Percentiles rank a stretch among this genome's conserved stretches.
These are phyloP conservation scores for Gynochthodes officinalis DNA, from an alignment of 257 asterid species.

Conservation along the genomic window DNA sequence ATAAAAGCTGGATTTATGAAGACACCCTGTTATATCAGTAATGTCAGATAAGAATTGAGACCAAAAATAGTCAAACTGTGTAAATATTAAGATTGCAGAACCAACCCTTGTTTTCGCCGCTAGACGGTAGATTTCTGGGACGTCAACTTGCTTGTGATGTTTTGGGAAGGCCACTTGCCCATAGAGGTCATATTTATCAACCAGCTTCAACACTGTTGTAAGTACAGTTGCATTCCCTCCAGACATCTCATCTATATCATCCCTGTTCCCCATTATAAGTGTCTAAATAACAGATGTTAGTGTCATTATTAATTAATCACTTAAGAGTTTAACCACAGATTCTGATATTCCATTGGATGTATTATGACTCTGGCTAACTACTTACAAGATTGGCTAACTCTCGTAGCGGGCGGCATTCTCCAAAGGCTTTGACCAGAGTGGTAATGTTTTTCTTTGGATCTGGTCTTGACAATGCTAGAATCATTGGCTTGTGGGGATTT, in stretches of 20 bases:
- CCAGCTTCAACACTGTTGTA: slow-evolving; percentile 60
- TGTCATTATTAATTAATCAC: neutral
- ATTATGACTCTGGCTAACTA: neutral
- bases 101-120: slow-evolving; percentile 78
- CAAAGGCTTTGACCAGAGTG: slow-evolving; percentile 75
- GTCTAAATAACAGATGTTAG: slow-evolving; percentile 38
- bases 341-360: neutral
- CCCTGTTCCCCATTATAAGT: slow-evolving; percentile 87
- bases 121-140: slow-evolving; percentile 75
- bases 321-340: neutral
- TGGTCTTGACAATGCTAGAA: slow-evolving; percentile 79
- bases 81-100: neutral
- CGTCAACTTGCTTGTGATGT: slow-evolving; percentile 77
- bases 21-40: slow-evolving; percentile 41
- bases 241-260: slow-evolving; percentile 77
- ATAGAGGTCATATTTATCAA: slow-evolving; percentile 76
- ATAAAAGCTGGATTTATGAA: slow-evolving; percentile 53
- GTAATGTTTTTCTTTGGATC: slow-evolving; percentile 82
- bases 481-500: slow-evolving; percentile 91
- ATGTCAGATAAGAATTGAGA: neutral
- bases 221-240: slow-evolving; percentile 66
- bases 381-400: slow-evolving; percentile 90
- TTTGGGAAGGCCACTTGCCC: slow-evolving; percentile 89
- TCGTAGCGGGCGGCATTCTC: slow-evolving; percentile 73
- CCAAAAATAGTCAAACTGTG: neutral